Conservation (phyloP, 2,329 filamentous ascomycete genomes). For the Geosmithia flava region DNA sequence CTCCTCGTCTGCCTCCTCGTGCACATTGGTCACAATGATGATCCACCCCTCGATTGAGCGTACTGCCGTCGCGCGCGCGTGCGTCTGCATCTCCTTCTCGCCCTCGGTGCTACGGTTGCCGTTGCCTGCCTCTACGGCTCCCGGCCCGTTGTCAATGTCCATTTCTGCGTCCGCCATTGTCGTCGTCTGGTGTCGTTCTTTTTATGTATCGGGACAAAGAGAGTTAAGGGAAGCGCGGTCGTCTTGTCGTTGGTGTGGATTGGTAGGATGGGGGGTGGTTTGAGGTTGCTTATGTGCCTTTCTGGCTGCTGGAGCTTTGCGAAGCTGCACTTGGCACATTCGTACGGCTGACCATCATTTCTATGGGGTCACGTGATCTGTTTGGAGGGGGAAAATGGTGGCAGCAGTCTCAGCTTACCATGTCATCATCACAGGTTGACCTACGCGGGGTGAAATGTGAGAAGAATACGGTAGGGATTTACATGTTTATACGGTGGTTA, state of each 20-base stretch:
- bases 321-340: background rate
- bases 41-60: constrained; percentile 88
- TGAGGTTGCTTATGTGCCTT: background rate
- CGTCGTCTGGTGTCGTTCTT: background rate
- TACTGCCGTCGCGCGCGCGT: constrained; percentile 64
- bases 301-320: background rate
- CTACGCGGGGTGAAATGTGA: too few species aligned
- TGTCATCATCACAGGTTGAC: too few species aligned
- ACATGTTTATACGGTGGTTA: too few species aligned
- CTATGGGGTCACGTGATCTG: background rate
- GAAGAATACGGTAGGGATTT: too few species aligned
- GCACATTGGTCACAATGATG: constrained; percentile 73
- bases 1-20: constrained; percentile 79
- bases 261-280: background rate
- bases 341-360: background rate
- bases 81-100: constrained; percentile 56
- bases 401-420: background rate
- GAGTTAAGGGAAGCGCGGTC: background rate
- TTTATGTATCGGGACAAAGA: too few species aligned
- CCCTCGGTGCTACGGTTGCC: constrained; percentile 20
- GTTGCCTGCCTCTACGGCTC: constrained; percentile 18
- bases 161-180: constrained; percentile 44
- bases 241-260: background rate
- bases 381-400: background rate
- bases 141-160: constrained; percentile 37